Percentiles rank a stretch among this genome's conserved stretches.
These are phyloP conservation scores for Mortierella sp. DNA, from an alignment of 371 early-diverging fungal species.

Conservation along the genomic window DNA sequence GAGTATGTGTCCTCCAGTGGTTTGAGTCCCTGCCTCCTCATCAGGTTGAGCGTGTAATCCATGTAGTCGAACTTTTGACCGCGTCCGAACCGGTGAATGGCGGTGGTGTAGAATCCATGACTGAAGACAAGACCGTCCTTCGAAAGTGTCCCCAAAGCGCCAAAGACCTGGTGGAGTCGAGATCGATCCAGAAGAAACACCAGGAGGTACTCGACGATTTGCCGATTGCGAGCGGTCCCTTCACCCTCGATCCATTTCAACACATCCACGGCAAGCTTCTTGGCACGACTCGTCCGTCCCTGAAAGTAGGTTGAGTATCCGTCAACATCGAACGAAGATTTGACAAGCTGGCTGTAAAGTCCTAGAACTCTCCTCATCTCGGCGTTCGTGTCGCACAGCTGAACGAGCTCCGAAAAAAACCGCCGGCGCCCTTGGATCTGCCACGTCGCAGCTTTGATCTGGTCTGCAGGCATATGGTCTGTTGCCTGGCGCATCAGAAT, in stretches of 20 bases:
- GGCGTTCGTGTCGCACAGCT: slow-evolving; percentile 40
- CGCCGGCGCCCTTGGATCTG: slow-evolving; percentile 55
- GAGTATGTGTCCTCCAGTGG: slow-evolving; percentile 41
- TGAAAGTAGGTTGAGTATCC: slow-evolving; percentile 44
- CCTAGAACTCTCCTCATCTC: slow-evolving; percentile 42
- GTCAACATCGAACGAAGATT: slow-evolving; percentile 41
- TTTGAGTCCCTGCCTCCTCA: slow-evolving; percentile 49
- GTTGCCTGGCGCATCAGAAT: slow-evolving; percentile 31
- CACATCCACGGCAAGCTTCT: slow-evolving; percentile 14
- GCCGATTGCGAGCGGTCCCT: slow-evolving; percentile 8
- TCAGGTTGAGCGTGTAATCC: slow-evolving; percentile 37
- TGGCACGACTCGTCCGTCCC: slow-evolving; percentile 35
- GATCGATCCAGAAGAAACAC: slow-evolving; percentile 43
- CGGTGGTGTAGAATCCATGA: slow-evolving; percentile 36
- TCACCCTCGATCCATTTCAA: slow-evolving; percentile 35
- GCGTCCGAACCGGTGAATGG: slow-evolving; percentile 52
- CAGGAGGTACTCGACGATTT: slow-evolving; percentile 34
- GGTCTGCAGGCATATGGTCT: slow-evolving; percentile 43
- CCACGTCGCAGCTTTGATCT: slow-evolving; percentile 34
- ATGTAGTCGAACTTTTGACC: slow-evolving; percentile 44
- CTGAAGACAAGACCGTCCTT: slow-evolving; percentile 33
- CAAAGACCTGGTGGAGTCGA: slow-evolving; percentile 33
- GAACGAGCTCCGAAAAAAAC: slow-evolving; percentile 38
- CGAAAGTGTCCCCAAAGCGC: slow-evolving; percentile 11
- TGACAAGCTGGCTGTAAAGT: slow-evolving; percentile 31